These are phyloP conservation scores for Brassica napus DNA, from an alignment of 345 rosid genomes.

Conservation along the genomic window DNA sequence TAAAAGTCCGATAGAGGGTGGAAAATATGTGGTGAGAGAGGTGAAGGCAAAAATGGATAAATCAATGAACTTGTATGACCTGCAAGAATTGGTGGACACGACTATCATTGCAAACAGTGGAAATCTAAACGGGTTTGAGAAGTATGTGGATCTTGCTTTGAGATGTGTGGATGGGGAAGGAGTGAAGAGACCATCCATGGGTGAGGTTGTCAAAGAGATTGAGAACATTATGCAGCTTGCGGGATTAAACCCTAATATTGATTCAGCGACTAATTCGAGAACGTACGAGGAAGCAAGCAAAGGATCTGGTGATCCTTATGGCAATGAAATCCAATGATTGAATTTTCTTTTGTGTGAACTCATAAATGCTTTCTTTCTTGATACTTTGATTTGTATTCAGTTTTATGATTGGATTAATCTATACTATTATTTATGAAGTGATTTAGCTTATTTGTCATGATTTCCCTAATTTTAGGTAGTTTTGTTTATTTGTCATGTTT, in stretches of 20 bases:
- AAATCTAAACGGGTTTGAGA: constrained; percentile 55
- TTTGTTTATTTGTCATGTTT: too few species aligned
- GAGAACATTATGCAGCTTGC: constrained; percentile 64
- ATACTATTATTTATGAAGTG: too few species aligned
- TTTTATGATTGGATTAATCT: too few species aligned
- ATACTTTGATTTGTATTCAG: too few species aligned
- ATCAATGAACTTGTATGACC: constrained; percentile 55
- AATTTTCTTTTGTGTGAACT: too few species aligned
- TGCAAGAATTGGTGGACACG: constrained; percentile 64
- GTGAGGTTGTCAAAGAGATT: constrained; percentile 72
- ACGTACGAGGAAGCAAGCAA: constrained; percentile 44
- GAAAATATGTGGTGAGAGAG: constrained; percentile 79
- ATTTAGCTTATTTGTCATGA: too few species aligned
- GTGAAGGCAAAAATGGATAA: constrained; percentile 56
- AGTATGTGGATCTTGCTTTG: constrained; percentile 64
- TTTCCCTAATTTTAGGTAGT: too few species aligned
- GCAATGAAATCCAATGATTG: constrained; percentile 46
- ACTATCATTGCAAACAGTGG: constrained; percentile 44
- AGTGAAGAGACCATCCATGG: constrained; percentile 67
- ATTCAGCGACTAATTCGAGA: constrained; percentile 55
- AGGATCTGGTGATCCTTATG: constrained; percentile 48
- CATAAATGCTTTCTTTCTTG: too few species aligned
- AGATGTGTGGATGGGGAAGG: constrained; percentile 62
- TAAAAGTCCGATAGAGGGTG: constrained; percentile 68
- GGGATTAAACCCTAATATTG: constrained; percentile 58